phyloP scores from a whole-genome alignment of 2,329 filamentous ascomycete species.

The Cercospora nicotianae region DNA sequence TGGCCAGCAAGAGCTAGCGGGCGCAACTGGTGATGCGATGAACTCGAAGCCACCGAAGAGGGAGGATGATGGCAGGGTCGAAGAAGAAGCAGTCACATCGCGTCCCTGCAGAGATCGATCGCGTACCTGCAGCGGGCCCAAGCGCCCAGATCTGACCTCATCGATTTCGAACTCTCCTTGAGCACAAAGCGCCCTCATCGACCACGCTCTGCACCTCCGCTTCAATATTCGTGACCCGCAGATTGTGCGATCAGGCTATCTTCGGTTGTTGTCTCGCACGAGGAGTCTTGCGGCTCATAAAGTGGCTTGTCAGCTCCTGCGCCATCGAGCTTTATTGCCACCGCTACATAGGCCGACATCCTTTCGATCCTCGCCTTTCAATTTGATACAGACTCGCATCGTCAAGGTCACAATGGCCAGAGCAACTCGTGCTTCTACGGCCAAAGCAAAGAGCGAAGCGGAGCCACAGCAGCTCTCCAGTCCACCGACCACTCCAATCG shows the following conservation, averaged over 20 bases:
- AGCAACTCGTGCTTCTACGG: constrained; percentile 29
- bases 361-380: background rate
- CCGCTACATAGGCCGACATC: background rate
- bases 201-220: background rate
- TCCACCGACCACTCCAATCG: constrained; percentile 43
- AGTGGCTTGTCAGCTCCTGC: background rate
- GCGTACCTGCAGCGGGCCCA: constrained; percentile 2
- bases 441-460: constrained; percentile 17
- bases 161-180: constrained; percentile 1
- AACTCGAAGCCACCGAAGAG: background rate
- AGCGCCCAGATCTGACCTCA: constrained; percentile 4
- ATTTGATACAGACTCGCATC: too few species aligned
- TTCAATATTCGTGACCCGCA: background rate
- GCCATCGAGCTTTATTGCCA: background rate
- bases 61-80: background rate
- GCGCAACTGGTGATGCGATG: background rate
- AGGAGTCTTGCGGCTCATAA: background rate
- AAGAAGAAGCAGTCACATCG: constrained; percentile 6
- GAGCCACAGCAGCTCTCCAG: constrained; percentile 46
- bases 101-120: constrained; percentile 1
- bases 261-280: background rate
- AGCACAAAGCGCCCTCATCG: background rate
- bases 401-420: constrained; percentile 27
- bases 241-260: background rate
- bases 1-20: background rate